These are phyloP conservation scores for Daldinia sp. DNA, from an alignment of 2,329 filamentous ascomycete genomes.

Conservation along the genomic window DNA sequence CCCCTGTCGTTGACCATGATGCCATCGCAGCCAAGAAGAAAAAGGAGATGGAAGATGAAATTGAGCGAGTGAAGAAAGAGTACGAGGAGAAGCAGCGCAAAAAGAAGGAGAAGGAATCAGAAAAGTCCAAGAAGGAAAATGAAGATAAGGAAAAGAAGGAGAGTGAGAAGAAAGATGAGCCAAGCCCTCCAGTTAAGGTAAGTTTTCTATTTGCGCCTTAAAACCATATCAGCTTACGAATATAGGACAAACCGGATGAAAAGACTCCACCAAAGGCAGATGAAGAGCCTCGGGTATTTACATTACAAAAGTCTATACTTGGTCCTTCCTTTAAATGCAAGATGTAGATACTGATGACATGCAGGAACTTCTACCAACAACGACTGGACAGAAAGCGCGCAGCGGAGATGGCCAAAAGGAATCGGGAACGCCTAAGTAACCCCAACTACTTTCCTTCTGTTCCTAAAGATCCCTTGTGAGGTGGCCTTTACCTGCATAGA, in stretches of 20 bases:
- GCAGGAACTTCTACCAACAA: constrained; percentile 86
- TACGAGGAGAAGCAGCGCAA: constrained; percentile 79
- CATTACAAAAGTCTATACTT: constrained; percentile 76
- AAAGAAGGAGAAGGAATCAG: constrained; percentile 74
- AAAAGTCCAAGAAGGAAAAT: constrained; percentile 61
- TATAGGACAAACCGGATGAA: constrained; percentile 56
- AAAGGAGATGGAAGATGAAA: constrained; percentile 73
- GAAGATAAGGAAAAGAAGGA: constrained; percentile 58
- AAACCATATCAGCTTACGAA: constrained; percentile 55
- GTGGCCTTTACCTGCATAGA: constrained; percentile 7
- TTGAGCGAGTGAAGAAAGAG: constrained; percentile 76
- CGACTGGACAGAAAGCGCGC: constrained; percentile 82
- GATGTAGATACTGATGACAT: constrained; percentile 38
- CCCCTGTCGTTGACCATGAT: constrained; percentile 77
- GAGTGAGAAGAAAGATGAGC: constrained; percentile 56
- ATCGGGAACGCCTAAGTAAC: constrained; percentile 82
- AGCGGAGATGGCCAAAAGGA: constrained; percentile 82
- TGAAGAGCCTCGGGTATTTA: constrained; percentile 83
- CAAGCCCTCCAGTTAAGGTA: constrained; percentile 51
- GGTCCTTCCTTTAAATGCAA: background rate
- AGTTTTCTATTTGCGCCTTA: constrained; percentile 44
- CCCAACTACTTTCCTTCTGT: constrained; percentile 87
- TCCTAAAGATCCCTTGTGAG: constrained; percentile 64
- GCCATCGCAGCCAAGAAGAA: constrained; percentile 73
- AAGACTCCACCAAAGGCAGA: constrained; percentile 57